Evolutionary conservation across 148 eudicot genomes (phyloP).

Genomic region (Salicornia ramosissima): DNA sequence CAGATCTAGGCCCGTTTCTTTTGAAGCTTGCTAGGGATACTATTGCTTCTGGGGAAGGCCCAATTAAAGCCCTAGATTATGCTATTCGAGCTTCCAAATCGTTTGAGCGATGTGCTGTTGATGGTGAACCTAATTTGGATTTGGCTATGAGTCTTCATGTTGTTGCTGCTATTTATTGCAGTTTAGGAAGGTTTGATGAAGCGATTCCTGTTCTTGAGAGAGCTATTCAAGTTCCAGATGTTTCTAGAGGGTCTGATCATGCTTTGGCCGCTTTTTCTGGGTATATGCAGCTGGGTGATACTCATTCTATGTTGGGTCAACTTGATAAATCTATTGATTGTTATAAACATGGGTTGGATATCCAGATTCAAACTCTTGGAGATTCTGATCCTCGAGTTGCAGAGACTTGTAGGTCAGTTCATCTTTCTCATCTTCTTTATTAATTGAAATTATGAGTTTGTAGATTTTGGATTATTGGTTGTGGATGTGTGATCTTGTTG

Average conservation of each 20-base stretch:
- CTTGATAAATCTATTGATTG: constrained; percentile 70
- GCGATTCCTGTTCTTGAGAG: constrained; percentile 79
- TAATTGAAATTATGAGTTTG: no score
- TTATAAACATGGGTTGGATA: constrained; percentile 77
- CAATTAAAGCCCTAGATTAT: constrained; percentile 73
- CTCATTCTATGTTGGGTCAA: constrained; percentile 87
- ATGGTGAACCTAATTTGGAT: constrained; percentile 74
- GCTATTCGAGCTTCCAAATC: constrained; percentile 78
- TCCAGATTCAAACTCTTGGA: constrained; percentile 79
- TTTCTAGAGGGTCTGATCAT: constrained; percentile 66
- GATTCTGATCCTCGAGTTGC: constrained; percentile 95
- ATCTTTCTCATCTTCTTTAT: neutral
- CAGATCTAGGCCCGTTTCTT: constrained; percentile 94
- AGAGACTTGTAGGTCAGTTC: constrained; percentile 82
- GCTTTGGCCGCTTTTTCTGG: constrained; percentile 91
- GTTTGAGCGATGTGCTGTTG: constrained; percentile 65
- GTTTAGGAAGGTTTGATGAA: constrained; percentile 77
- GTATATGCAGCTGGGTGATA: constrained; percentile 93
- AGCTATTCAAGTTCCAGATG: constrained; percentile 71
- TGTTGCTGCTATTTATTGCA: constrained; percentile 88
- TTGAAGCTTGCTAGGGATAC: constrained; percentile 79
- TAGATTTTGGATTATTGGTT: no score
- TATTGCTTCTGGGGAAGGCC: constrained; percentile 84
- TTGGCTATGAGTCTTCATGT: constrained; percentile 89
- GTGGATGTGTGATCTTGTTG: no score